phyloP scores from a whole-genome alignment of 2,329 filamentous ascomycete species.

The Scytalidium lignicola region DNA sequence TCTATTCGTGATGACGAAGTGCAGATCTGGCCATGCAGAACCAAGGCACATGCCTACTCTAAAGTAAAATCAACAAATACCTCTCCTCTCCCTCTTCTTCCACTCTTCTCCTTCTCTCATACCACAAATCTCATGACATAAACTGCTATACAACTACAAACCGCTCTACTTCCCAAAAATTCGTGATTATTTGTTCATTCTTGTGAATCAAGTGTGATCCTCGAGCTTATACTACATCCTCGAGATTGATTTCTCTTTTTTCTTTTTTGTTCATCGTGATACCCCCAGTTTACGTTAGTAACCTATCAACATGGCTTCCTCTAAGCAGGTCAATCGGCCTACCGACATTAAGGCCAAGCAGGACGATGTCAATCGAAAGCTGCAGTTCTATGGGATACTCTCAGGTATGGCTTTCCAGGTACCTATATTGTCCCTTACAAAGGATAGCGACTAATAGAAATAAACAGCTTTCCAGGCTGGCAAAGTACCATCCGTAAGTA shows the following conservation, averaged over 20 bases:
- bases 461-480: slow-evolving; percentile 71
- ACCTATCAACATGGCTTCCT: slow-evolving; percentile 11
- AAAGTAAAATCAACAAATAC: not conserved
- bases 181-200: too few relatives aligned
- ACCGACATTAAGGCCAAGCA: slow-evolving; percentile 24
- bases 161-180: too few relatives aligned
- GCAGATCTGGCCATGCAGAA: not conserved
- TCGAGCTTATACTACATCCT: not conserved
- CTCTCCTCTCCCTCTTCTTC: not conserved
- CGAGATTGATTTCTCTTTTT: not conserved
- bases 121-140: too few relatives aligned
- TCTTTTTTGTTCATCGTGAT: slow-evolving; percentile 11
- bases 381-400: slow-evolving; percentile 90
- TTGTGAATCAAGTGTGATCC: not conserved
- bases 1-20: not conserved
- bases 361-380: slow-evolving; percentile 78
- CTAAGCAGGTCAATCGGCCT: slow-evolving; percentile 23
- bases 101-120: not conserved
- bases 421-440: not conserved
- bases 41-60: too few relatives aligned
- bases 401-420: slow-evolving; percentile 40
- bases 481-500: slow-evolving; percentile 70
- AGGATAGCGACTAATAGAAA: too few relatives aligned
- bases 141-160: too few relatives aligned
- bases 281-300: slow-evolving; percentile 9